A percentile compares a stretch with the other conserved stretches of the same genome.
These are phyloP conservation scores for Nidula microcarpa DNA, from an alignment of 768 basidiomycete species.

Conservation along the genomic window DNA sequence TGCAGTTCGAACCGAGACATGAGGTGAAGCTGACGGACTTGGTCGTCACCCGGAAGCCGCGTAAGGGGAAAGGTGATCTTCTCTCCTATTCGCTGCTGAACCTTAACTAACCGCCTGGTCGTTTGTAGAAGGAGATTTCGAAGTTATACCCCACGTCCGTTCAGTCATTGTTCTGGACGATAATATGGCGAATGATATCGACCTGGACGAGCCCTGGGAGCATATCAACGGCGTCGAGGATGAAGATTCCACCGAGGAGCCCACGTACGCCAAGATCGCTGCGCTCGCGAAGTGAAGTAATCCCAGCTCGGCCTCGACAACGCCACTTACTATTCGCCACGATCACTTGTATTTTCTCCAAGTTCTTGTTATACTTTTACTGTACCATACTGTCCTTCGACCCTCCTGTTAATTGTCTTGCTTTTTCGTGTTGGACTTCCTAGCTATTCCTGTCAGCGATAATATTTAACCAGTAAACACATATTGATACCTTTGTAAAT, in stretches of 20 bases:
- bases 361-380: no score
- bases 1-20: constrained; percentile 4
- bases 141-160: constrained; percentile 49
- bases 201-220: constrained; percentile 58
- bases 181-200: constrained; percentile 29
- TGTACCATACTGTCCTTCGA: no score
- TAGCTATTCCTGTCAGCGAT: no score
- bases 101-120: not conserved
- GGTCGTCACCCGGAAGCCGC: constrained; percentile 27
- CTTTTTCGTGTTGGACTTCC: no score
- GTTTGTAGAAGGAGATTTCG: constrained; percentile 47
- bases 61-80: constrained; percentile 38
- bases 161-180: constrained; percentile 62
- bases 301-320: no score
- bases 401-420: no score
- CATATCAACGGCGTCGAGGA: constrained; percentile 40
- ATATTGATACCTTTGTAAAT: no score
- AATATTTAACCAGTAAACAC: no score
- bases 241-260: constrained; percentile 4
- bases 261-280: constrained; percentile 3
- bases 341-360: no score
- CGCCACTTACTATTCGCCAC: no score
- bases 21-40: constrained; percentile 30
- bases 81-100: constrained; percentile 4
- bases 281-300: not conserved